Percentiles rank a stretch among this genome's conserved stretches.
phyloP scores from a whole-genome alignment of 2,329 filamentous ascomycete genomes.

The Cytospora mali region DNA sequence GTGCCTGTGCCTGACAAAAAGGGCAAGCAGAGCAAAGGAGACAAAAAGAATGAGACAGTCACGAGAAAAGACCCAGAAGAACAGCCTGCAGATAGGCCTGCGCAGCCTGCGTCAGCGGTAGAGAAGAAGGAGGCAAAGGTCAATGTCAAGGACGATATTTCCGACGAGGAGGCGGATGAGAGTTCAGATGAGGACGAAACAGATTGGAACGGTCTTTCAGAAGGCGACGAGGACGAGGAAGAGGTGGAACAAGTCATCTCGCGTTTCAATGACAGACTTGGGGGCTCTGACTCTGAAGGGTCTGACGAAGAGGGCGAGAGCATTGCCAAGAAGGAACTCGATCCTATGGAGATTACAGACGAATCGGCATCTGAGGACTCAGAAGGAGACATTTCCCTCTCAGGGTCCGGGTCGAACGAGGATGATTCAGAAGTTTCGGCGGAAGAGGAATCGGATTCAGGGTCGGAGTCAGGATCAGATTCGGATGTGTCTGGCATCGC shows the following conservation, averaged over 20 bases:
- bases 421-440: conserved; percentile 10
- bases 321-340: conserved; percentile 27
- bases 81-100: conserved; percentile 33
- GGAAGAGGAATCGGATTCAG: conserved; percentile 3
- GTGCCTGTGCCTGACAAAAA: conserved; percentile 51
- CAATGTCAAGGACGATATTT: conserved; percentile 30
- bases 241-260: conserved; percentile 38
- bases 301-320: conserved; percentile 30
- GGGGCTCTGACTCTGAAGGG: conserved; percentile 30
- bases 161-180: conserved; percentile 34
- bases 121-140: conserved; percentile 31
- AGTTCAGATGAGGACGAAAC: conserved; percentile 38
- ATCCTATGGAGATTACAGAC: conserved; percentile 28
- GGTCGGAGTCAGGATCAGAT: conserved; percentile 9
- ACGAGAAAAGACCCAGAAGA: conserved; percentile 38
- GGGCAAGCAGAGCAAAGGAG: conserved; percentile 39
- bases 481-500: conserved; percentile 28
- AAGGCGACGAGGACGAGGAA: conserved; percentile 39
- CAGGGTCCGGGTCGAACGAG: conserved; percentile 32
- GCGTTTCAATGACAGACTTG: conserved; percentile 24
- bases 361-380: conserved; percentile 29
- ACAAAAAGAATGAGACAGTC: conserved; percentile 31
- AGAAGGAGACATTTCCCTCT: conserved; percentile 33
- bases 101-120: conserved; percentile 22
- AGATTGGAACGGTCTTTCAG: conserved; percentile 43